Evolutionary conservation across 768 basidiomycete genomes (phyloP), one percentile per base, ranked within the genome.

Genomic region (Amanita phalloides): DNA sequence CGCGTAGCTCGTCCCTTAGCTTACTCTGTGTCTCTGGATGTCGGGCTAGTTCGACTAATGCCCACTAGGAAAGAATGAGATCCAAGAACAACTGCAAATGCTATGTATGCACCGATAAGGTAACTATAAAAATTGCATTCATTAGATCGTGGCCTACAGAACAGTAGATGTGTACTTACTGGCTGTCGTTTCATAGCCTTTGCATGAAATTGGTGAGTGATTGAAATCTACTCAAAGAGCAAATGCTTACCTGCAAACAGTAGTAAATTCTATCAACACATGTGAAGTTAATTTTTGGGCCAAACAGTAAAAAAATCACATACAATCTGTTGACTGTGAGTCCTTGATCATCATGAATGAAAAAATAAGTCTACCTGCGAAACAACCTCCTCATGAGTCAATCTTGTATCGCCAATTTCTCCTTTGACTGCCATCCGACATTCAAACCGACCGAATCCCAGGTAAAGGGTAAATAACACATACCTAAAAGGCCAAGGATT

Each of bases 151-250:
- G 21, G 23, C 3, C 7, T 6, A 7, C n/a, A 7, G 17, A 44
- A n/a, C 7, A 2, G 2, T 10, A 6, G 33, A 6, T 2, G n/a
- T 3, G 9, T 10, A 62, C 70, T 46, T 56, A 73, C 73, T 69
- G 0, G 73, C 71, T 2, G 77, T 79, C 3, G 78, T 78, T 62
- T 79, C 78, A 49, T 79, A 80, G 35, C 77, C 77, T 65, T 57
- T 45, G 23, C 9, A 21, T 56, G 30, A 44, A 38, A 46, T 38
- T 56, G 25, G 48, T 48, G 28, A n/a, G 48, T 17, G 41, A 20
- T 41, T 17, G 6, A 30, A 5, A 36, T 17, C 3, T 8, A 42
- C 21, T 7, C 4, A 33, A 33, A 30, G 8, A 39, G 5, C 5
- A 0, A 5, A 11, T 4, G 53, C 61, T n/a, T 45, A 67, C 71